Percentiles rank a stretch among this genome's conserved stretches.
Conservation (phyloP, 2,329 filamentous ascomycete genomes). For the Balansia obtecta region DNA sequence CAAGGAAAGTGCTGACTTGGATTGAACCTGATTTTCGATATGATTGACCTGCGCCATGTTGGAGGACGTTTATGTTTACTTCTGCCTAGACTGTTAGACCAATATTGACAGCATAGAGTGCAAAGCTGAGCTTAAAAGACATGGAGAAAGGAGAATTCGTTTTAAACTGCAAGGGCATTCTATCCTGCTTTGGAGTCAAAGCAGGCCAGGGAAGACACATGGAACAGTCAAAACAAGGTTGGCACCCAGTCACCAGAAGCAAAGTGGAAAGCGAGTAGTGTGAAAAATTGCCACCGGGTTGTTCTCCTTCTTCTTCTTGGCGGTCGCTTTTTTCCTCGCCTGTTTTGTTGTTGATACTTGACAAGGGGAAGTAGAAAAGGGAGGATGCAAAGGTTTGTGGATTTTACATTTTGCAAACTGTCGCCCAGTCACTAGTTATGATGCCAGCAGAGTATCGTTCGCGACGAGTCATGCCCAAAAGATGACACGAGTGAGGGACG, state of each 20-base stretch:
- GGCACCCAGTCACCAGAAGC: slow-evolving; percentile 4
- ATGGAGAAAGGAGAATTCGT: background rate
- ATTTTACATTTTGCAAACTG: slow-evolving; percentile 7
- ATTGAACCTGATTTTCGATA: background rate
- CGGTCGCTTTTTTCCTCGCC: background rate
- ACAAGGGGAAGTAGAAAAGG: background rate
- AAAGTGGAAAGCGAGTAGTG: background rate
- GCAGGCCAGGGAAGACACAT: slow-evolving; percentile 1
- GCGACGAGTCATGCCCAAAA: slow-evolving; percentile 8
- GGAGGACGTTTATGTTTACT: slow-evolving; percentile 7
- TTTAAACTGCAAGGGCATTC: background rate
- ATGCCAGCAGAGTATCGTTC: slow-evolving; percentile 6
- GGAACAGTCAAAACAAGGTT: slow-evolving; percentile 4
- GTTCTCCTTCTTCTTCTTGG: slow-evolving; percentile 5
- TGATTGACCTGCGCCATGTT: slow-evolving; percentile 6
- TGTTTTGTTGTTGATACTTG: background rate
- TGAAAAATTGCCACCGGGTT: background rate
- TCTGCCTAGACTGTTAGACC: slow-evolving; percentile 5
- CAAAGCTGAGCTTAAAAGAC: background rate
- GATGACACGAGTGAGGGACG: background rate
- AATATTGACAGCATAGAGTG: background rate
- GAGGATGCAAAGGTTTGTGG: background rate
- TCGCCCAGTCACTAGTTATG: slow-evolving; percentile 6
- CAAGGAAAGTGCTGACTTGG: slow-evolving; percentile 27
- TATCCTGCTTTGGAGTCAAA: slow-evolving; percentile 5